Evolutionary conservation across 1,139 yeast genomes (phyloP).

Genomic region (Debaryomycetaceae sp.): DNA sequence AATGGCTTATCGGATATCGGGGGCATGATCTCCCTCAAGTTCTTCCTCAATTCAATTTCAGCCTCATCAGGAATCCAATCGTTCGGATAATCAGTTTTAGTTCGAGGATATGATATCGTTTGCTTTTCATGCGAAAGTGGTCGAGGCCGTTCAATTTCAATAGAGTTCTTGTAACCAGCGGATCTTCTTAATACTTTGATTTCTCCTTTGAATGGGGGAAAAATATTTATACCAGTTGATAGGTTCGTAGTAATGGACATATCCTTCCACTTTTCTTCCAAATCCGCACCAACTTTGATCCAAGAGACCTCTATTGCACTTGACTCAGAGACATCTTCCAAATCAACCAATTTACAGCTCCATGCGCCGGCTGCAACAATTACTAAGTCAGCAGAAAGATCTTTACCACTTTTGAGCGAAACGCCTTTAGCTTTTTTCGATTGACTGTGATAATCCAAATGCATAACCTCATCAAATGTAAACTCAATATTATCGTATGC

Average conservation of each 20-base stretch:
- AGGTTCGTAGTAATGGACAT: conserved; percentile 13
- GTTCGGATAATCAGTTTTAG: conserved; percentile 8
- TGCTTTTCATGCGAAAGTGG: conserved; percentile 24
- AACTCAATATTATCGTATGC: conserved; percentile 12
- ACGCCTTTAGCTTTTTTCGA: conserved; percentile 9
- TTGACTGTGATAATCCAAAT: conserved; percentile 7
- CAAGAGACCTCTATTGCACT: conserved; percentile 14
- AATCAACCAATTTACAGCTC: conserved; percentile 20
- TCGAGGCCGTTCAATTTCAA: background rate
- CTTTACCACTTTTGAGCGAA: conserved; percentile 12
- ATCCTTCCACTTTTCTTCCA: conserved; percentile 16
- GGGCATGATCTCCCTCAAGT: background rate
- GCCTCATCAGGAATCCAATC: background rate
- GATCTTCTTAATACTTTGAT: conserved; percentile 2
- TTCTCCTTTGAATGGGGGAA: conserved; percentile 2
- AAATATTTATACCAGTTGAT: conserved; percentile 2
- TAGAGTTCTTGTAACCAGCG: conserved; percentile 2
- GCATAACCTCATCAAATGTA: conserved; percentile 18
- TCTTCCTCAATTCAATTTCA: background rate
- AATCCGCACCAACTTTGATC: conserved; percentile 16
- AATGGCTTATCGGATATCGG: conserved; percentile 12
- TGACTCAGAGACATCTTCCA: conserved; percentile 15
- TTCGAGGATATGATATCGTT: conserved; percentile 40
- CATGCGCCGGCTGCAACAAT: conserved; percentile 39
- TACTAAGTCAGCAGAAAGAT: conserved; percentile 22